These are phyloP conservation scores for Penicillium sp. DNA, from an alignment of 2,329 filamentous ascomycete species.

Conservation along the genomic window DNA sequence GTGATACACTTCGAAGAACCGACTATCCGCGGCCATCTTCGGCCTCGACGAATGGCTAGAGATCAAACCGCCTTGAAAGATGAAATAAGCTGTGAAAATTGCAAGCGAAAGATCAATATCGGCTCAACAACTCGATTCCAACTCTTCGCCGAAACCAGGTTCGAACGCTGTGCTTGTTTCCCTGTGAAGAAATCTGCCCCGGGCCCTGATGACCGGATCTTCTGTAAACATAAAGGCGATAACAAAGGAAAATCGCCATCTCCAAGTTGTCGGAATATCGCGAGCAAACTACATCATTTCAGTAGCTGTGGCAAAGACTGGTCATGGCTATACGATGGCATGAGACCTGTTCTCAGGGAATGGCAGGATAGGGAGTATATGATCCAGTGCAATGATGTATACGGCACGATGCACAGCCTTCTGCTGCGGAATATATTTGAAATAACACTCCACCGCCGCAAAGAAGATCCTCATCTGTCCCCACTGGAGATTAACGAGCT, in stretches of 20 bases:
- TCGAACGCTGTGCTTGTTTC: not conserved
- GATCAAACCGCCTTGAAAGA: not conserved
- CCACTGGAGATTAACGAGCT: slow-evolving; percentile 39
- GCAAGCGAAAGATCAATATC: slow-evolving; percentile 11
- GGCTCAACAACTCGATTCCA: not conserved
- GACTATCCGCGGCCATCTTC: slow-evolving; percentile 35
- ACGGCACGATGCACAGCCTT: slow-evolving; percentile 36
- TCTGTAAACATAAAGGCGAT: slow-evolving; percentile 8
- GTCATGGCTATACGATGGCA: slow-evolving; percentile 36
- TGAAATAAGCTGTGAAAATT: slow-evolving; percentile 31
- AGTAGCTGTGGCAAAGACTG: slow-evolving; percentile 32
- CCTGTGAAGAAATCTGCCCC: not conserved
- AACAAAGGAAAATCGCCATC: not conserved
- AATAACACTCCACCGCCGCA: slow-evolving; percentile 34
- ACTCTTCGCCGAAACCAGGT: not conserved
- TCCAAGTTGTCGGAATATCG: slow-evolving; percentile 26
- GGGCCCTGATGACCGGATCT: slow-evolving; percentile 4
- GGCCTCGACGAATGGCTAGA: slow-evolving; percentile 4
- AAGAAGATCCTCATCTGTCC: slow-evolving; percentile 26
- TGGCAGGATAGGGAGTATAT: slow-evolving; percentile 13
- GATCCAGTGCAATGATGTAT: slow-evolving; percentile 29
- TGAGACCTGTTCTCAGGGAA: slow-evolving; percentile 22
- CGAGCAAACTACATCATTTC: slow-evolving; percentile 30
- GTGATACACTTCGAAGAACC: slow-evolving; percentile 37
- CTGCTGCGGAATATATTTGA: slow-evolving; percentile 38